A percentile compares a stretch with the other conserved stretches of the same genome.
phyloP scores from a whole-genome alignment of 2,329 filamentous ascomycete genomes.

The Blastomyces parvus region DNA sequence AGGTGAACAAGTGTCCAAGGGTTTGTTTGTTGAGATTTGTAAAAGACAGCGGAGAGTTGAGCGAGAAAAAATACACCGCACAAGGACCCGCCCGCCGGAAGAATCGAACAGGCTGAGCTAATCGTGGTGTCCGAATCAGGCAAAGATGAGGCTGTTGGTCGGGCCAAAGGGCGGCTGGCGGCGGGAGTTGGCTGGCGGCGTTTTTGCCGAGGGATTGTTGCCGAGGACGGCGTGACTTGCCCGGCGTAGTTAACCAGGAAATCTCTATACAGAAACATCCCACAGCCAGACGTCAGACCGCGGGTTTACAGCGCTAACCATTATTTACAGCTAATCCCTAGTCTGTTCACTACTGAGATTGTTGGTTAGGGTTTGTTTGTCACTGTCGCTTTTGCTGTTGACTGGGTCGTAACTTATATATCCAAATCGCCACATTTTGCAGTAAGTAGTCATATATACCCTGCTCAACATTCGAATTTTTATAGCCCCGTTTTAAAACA shows the following conservation, averaged over 20 bases:
- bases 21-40: background rate
- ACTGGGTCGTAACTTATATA: background rate
- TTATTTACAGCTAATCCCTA: no score
- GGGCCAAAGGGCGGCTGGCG: constrained; percentile 5
- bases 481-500: background rate
- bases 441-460: background rate
- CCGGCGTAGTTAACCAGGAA: no score
- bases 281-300: no score
- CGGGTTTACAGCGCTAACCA: no score
- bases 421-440: background rate
- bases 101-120: no score
- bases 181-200: background rate
- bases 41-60: background rate
- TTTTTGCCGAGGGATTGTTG: background rate
- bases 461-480: background rate
- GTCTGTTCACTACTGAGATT: no score
- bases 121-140: background rate
- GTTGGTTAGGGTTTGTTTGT: background rate
- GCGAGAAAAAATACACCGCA: background rate
- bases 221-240: background rate
- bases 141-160: constrained; percentile 2
- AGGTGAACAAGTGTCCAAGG: background rate
- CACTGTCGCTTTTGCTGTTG: background rate
- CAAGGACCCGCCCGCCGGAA: background rate
- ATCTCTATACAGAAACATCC: no score